Conservation (phyloP, 495 filamentous ascomycete genomes). For the Penicillium nucicola region DNA sequence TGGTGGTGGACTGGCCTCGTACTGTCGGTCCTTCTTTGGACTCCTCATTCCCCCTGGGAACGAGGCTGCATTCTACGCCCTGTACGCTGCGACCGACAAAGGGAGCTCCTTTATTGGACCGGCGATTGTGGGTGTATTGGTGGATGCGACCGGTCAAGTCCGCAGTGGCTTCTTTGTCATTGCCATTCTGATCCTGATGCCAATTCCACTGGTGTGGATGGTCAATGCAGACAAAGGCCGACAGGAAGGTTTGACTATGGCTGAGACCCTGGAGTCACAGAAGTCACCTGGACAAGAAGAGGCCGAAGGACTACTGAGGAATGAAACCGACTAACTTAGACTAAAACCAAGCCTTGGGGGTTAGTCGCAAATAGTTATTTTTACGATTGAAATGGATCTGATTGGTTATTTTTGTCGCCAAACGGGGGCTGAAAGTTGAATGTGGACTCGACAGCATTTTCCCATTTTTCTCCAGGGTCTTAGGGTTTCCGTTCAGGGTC, state of each 20-base stretch:
- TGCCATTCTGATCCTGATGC: slow-evolving; percentile 69
- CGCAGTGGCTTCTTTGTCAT: slow-evolving; percentile 88
- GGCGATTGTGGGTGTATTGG: slow-evolving; percentile 80
- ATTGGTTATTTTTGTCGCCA: too few relatives aligned
- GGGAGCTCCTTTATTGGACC: slow-evolving; percentile 86
- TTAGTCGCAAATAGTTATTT: not conserved
- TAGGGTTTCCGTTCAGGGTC: too few relatives aligned
- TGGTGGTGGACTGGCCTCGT: slow-evolving; percentile 75
- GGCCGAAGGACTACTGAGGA: slow-evolving; percentile 30
- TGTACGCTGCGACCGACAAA: slow-evolving; percentile 93
- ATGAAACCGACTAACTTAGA: not conserved
- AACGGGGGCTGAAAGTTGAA: too few relatives aligned
- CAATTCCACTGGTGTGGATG: slow-evolving; percentile 72
- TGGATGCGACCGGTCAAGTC: slow-evolving; percentile 77
- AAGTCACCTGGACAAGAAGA: slow-evolving; percentile 14
- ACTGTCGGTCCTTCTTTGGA: slow-evolving; percentile 82
- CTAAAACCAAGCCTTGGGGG: not conserved
- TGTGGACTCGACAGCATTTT: too few relatives aligned
- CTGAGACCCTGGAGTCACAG: slow-evolving; percentile 46
- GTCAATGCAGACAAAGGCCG: slow-evolving; percentile 80
- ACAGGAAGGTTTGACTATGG: slow-evolving; percentile 63
- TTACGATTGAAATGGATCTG: too few relatives aligned
- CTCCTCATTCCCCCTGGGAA: slow-evolving; percentile 84
- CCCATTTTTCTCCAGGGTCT: too few relatives aligned
- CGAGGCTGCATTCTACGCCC: slow-evolving; percentile 88